Evolutionary conservation across 495 filamentous ascomycete species (phyloP).

Genomic region (Trichocladium antarcticum): DNA sequence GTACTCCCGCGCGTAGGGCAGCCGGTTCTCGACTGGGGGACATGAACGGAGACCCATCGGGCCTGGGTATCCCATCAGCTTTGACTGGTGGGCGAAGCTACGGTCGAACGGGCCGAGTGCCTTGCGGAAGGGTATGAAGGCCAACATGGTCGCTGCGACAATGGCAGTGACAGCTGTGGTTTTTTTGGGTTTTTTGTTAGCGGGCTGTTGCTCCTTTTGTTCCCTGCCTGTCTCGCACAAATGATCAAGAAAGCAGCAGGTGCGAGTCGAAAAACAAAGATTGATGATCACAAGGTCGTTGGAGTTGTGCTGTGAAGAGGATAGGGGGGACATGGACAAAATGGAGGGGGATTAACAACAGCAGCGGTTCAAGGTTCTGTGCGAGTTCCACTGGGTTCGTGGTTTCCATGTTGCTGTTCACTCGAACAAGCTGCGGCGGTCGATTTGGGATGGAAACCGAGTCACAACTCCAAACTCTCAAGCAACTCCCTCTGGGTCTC

Average conservation of each 20-base stretch:
- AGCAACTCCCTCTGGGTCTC: too few species aligned
- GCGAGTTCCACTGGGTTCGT: neutral
- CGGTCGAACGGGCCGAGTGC: neutral
- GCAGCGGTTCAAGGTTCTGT: neutral
- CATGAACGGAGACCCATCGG: neutral
- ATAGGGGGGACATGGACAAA: too few species aligned
- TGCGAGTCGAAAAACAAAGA: neutral
- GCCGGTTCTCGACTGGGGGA: neutral
- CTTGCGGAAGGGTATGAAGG: conserved; percentile 1
- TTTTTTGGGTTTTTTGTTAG: neutral
- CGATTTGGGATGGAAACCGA: conserved; percentile 5
- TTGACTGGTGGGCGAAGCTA: neutral
- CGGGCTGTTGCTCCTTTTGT: neutral
- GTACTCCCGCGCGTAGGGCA: conserved; percentile 1
- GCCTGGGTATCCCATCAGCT: neutral
- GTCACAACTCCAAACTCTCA: neutral
- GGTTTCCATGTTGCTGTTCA: neutral
- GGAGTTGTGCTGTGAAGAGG: neutral
- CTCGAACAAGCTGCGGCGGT: neutral
- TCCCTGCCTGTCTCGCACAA: neutral
- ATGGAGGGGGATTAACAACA: too few species aligned
- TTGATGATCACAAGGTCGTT: neutral
- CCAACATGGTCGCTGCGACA: conserved; percentile 1
- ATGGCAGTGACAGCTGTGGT: neutral
- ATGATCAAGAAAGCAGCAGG: neutral